Conservation (phyloP, 495 filamentous ascomycete genomes). For the Penicillium odoratum region DNA sequence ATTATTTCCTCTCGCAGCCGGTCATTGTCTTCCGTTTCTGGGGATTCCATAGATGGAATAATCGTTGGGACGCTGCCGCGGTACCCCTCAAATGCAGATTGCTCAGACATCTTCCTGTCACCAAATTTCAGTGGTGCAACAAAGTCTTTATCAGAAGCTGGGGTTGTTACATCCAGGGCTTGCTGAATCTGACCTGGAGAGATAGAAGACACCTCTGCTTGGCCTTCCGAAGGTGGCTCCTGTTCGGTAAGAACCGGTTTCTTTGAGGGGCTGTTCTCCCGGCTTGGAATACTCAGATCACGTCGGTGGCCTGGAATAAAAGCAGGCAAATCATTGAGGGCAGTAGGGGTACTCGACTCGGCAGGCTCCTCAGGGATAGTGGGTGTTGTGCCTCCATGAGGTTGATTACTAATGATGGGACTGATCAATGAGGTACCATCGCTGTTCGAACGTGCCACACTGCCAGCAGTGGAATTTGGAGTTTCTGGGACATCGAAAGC, state of each 20-base stretch:
- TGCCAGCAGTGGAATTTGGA: constrained; percentile 51
- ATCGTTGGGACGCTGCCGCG: constrained; percentile 44
- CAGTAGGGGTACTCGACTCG: constrained; percentile 36
- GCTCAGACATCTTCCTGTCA: constrained; percentile 5
- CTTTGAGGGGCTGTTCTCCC: constrained; percentile 62
- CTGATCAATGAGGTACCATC: constrained; percentile 65
- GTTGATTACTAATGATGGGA: constrained; percentile 61
- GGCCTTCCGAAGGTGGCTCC: constrained; percentile 40
- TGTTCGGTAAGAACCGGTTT: constrained; percentile 52
- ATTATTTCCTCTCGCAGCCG: constrained; percentile 79
- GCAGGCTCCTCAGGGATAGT: constrained; percentile 58
- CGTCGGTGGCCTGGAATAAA: constrained; percentile 61
- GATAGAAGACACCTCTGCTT: constrained; percentile 43
- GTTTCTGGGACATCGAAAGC: constrained; percentile 68
- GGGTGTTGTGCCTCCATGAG: constrained; percentile 46
- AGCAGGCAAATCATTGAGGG: constrained; percentile 22
- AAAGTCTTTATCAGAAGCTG: constrained; percentile 40
- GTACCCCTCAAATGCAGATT: constrained; percentile 20
- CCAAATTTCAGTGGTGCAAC: constrained; percentile 41
- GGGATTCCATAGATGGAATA: constrained; percentile 52
- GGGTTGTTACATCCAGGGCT: background rate
- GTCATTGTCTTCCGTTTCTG: constrained; percentile 72
- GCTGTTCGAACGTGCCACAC: constrained; percentile 60
- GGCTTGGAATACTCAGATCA: constrained; percentile 60
- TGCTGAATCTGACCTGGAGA: constrained; percentile 21